These are phyloP conservation scores for Candida freyschussii DNA, from an alignment of 1,139 yeast genomes.

Conservation along the genomic window DNA sequence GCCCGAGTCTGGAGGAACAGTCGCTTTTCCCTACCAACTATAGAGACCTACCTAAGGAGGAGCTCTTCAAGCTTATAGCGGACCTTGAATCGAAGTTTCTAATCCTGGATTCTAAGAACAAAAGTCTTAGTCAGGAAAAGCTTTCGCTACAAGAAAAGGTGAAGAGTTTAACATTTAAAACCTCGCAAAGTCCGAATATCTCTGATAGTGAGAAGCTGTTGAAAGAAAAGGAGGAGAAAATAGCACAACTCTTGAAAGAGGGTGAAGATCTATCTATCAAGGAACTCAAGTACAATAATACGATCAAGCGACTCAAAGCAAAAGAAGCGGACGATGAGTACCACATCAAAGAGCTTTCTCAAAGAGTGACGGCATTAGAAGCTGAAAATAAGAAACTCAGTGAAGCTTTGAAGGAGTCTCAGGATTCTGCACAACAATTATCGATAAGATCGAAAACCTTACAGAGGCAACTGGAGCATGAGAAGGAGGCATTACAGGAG, in stretches of 20 bases:
- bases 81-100: constrained; percentile 19
- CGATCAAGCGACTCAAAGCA: constrained; percentile 57
- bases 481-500: constrained; percentile 32
- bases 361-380: constrained; percentile 33
- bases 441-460: constrained; percentile 26
- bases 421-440: constrained; percentile 27
- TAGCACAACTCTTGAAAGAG: constrained; percentile 60
- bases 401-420: constrained; percentile 14
- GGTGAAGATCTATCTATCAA: constrained; percentile 74
- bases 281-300: constrained; percentile 65
- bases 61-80: constrained; percentile 20
- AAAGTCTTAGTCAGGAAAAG: constrained; percentile 16
- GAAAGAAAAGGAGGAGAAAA: constrained; percentile 31
- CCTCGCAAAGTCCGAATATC: constrained; percentile 12
- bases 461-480: constrained; percentile 37
- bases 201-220: constrained; percentile 13
- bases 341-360: constrained; percentile 37
- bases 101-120: constrained; percentile 14
- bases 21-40: constrained; percentile 21
- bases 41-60: constrained; percentile 16
- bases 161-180: constrained; percentile 4
- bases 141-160: constrained; percentile 17
- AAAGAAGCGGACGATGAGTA: constrained; percentile 47
- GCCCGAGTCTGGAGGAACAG: constrained; percentile 2
- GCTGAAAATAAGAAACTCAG: constrained; percentile 25